Base-by-base conservation (phyloP, 805 yeast genomes). In the Candida anglica region DNA sequence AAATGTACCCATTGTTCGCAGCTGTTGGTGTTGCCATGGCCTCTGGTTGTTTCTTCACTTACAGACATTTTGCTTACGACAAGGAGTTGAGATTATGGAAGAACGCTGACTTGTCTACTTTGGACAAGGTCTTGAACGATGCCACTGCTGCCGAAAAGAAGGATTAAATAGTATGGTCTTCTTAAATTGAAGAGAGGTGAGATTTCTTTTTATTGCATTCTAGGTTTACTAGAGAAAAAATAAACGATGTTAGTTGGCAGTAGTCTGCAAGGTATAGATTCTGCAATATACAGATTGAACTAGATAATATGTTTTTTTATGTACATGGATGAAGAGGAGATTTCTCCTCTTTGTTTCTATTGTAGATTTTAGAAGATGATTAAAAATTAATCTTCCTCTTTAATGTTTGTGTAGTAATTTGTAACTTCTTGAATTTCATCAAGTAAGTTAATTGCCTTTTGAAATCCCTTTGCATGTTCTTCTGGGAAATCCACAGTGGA, bases 391-490 rank as follows among this genome's bases (percentile, higher is more conserved):
- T 27, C 30, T 18, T 40, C 39, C 19, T 67, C 72, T 39, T 63
- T 70, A 44, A 76, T 64, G 53, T 87, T 91, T 19, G 86, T 73
- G 60, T 85, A 86, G 39, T 85, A 77, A 41, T 77, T 86, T 5
- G 86, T 78, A 15, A 91, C 85, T 47, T 93, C 98, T 32, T 82
- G 87, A n/a, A 87, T 63, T 21, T 80, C 86, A 34, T 86, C 94
- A 29, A 91, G 63, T 30, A 69, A 66, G 15, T 56, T 63, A 21
- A 81, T 55, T 22, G 88, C 75, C 48, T 77, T 83, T 11, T 71
- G 71, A 46, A 77, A 71, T 23, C 69, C 67, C 39, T 66, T 71
- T 38, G 57, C 64, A 6, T 69, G 59, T 3, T 77, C 87, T 17
- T 66, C 77, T 0, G 69, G 66, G 19, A 81, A 71, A 8, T 67